These are phyloP conservation scores for Blumeria graminis DNA, from an alignment of 2,329 filamentous ascomycete species.

Conservation along the genomic window DNA sequence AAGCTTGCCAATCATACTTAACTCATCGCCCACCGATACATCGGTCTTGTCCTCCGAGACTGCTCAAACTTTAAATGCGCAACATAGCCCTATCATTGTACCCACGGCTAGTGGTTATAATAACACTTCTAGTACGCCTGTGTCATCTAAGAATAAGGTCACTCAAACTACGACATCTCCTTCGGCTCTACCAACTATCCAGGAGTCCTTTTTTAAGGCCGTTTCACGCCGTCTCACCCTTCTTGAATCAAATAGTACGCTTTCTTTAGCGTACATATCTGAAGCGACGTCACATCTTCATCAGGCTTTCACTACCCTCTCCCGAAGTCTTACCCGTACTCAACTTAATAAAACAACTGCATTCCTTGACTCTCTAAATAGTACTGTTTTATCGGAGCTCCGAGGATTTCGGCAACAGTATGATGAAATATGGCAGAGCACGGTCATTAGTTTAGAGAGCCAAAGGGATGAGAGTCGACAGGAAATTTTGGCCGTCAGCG, in stretches of 20 bases:
- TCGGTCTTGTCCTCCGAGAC: background rate
- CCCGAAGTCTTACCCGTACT: constrained; percentile 51
- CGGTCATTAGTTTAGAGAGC: constrained; percentile 70
- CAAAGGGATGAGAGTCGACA: constrained; percentile 66
- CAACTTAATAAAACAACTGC: constrained; percentile 62
- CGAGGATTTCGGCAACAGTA: constrained; percentile 62
- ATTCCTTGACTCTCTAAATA: constrained; percentile 70
- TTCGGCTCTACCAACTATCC: constrained; percentile 52
- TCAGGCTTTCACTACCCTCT: constrained; percentile 43
- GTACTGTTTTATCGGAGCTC: constrained; percentile 62
- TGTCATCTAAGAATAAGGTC: constrained; percentile 10
- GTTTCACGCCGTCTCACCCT: constrained; percentile 80
- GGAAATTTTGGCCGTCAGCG: constrained; percentile 61
- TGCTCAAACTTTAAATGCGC: constrained; percentile 5
- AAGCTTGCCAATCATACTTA: background rate
- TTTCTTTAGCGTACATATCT: constrained; percentile 89
- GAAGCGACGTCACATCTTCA: constrained; percentile 80
- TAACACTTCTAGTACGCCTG: background rate
- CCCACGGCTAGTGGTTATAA: constrained; percentile 6
- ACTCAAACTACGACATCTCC: constrained; percentile 21
- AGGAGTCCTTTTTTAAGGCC: constrained; percentile 95
- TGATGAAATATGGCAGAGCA: constrained; percentile 90
- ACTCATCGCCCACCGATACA: background rate
- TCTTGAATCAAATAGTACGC: constrained; percentile 74
- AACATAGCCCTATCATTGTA: background rate